Conservation (phyloP, 345 rosid genomes). For the Pelargonium nanum region DNA sequence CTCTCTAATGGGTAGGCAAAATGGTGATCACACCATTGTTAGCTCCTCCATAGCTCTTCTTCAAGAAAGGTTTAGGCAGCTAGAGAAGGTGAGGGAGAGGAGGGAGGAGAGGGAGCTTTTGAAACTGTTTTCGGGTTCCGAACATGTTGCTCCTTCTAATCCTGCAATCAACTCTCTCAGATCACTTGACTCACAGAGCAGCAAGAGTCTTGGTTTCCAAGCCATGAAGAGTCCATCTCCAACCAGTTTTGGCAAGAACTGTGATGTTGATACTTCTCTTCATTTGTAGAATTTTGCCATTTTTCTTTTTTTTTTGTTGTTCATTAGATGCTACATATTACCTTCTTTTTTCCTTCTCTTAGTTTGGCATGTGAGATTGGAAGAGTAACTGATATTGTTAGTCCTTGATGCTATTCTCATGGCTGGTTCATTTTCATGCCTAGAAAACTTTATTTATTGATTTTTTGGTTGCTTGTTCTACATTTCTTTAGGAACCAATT, state of each 20-base stretch:
- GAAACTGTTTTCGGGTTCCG: slow-evolving; percentile 27
- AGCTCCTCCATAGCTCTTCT: slow-evolving; percentile 61
- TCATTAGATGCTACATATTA: neutral
- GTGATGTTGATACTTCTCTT: slow-evolving; percentile 73
- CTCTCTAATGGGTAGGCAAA: slow-evolving; percentile 38
- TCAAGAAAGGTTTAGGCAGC: slow-evolving; percentile 53
- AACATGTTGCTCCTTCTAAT: neutral
- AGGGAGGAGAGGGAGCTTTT: slow-evolving; percentile 48
- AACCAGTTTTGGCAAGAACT: slow-evolving; percentile 24
- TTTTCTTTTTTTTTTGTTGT: neutral
- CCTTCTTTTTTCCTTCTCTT: neutral
- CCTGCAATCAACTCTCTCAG: slow-evolving; percentile 22
- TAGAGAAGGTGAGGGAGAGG: slow-evolving; percentile 48
- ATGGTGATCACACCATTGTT: slow-evolving; percentile 26
- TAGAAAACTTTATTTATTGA: no score
- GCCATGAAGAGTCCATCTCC: slow-evolving; percentile 10
- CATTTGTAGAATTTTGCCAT: slow-evolving; percentile 34
- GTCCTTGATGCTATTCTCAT: neutral
- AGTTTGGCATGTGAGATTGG: neutral
- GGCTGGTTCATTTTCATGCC: no score
- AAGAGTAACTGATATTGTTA: neutral
- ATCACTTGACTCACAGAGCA: slow-evolving; percentile 16
- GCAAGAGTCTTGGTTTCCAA: slow-evolving; percentile 12
- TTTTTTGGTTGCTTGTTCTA: no score
- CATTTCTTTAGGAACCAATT: no score